phyloP scores from a whole-genome alignment of 768 basidiomycete species.

The Galerina sulciceps region DNA sequence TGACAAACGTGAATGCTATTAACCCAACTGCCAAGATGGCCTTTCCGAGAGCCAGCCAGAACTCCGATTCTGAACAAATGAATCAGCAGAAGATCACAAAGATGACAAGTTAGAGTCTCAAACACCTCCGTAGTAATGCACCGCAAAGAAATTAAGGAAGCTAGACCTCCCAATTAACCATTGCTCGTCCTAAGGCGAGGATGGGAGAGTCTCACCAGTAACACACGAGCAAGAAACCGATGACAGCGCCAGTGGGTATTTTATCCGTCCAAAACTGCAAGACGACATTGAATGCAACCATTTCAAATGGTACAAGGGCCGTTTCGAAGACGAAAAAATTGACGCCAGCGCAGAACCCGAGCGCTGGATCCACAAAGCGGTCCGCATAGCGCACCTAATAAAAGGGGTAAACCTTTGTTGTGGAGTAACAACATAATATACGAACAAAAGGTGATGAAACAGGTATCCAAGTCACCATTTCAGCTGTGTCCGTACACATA shows the following conservation, averaged over 20 bases:
- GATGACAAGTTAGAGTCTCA: neutral
- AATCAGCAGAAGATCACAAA: neutral
- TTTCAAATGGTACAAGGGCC: conserved; percentile 49
- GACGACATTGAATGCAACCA: conserved; percentile 58
- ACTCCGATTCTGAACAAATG: conserved; percentile 48
- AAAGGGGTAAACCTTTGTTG: neutral
- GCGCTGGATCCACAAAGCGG: conserved; percentile 59
- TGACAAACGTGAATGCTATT: conserved; percentile 57
- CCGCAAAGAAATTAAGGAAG: conserved; percentile 50
- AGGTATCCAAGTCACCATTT: conserved; percentile 85
- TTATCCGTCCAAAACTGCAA: conserved; percentile 58
- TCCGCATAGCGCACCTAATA: conserved; percentile 60
- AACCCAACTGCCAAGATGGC: conserved; percentile 51
- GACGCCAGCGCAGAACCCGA: conserved; percentile 57
- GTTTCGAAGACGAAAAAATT: conserved; percentile 63
- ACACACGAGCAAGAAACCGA: conserved; percentile 42
- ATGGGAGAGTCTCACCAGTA: conserved; percentile 39
- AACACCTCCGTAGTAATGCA: conserved; percentile 53
- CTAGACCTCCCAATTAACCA: conserved; percentile 26
- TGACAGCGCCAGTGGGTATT: conserved; percentile 49
- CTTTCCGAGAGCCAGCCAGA: conserved; percentile 59
- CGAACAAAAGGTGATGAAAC: conserved; percentile 76
- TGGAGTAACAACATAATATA: neutral
- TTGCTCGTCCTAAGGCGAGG: neutral
- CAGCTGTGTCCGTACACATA: conserved; percentile 44